Percentiles rank a stretch among this genome's conserved stretches.
Evolutionary conservation across 164 flowering plant species (phyloP).

Genomic region (Stephania yunnanensis): DNA sequence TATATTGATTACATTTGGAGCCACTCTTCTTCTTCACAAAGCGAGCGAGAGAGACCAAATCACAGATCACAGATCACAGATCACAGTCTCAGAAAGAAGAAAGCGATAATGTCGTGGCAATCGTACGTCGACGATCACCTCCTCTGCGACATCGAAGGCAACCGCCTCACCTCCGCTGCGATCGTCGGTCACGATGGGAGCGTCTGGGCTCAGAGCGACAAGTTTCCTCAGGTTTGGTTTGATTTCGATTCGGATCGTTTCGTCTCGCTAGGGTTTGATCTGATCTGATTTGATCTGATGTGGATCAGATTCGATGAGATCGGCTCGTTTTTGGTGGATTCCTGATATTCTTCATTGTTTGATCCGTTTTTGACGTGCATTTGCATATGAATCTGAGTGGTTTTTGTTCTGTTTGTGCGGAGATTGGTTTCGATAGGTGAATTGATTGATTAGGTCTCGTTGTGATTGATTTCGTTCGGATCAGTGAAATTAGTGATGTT

Average conservation of each 20-base stretch:
- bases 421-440: not conserved
- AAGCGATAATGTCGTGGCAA: conserved; percentile 36
- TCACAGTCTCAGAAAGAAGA: too few species aligned
- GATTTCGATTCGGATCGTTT: not conserved
- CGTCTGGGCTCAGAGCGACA: conserved; percentile 40
- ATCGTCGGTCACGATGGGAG: conserved; percentile 37
- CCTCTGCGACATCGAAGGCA: conserved; percentile 29
- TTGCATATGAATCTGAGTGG: not conserved
- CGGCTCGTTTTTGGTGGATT: not conserved
- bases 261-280: not conserved
- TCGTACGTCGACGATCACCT: conserved; percentile 41
- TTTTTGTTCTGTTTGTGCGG: not conserved
- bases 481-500: not conserved
- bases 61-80: not conserved
- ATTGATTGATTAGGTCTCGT: not conserved
- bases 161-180: conserved; percentile 34
- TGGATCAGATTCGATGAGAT: not conserved
- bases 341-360: not conserved
- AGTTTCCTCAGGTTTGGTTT: conserved; percentile 32
- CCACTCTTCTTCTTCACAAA: not conserved
- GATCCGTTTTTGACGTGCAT: not conserved
- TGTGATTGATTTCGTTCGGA: not conserved
- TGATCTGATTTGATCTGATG: not conserved
- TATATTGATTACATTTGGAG: not conserved
- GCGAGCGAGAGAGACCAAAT: not conserved